Conservation (phyloP, 148 eudicot species). For the Gaultheria prostrata region DNA sequence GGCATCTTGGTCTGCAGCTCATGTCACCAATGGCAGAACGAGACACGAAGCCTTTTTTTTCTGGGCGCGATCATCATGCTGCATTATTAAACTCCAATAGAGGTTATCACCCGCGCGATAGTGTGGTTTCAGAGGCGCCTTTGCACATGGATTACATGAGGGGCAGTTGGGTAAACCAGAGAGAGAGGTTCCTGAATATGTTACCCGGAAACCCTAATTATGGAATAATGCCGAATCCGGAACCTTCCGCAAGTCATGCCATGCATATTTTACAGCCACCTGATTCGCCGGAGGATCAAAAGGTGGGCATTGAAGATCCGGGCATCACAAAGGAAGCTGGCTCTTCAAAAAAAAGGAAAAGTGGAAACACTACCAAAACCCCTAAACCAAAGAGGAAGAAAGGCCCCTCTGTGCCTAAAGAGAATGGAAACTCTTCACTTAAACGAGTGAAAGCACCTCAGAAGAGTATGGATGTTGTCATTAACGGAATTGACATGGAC, state of each 20-base stretch:
- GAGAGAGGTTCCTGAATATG: constrained; percentile 39
- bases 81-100: constrained; percentile 34
- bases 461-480: constrained; percentile 39
- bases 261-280: constrained; percentile 41
- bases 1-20: constrained; percentile 43
- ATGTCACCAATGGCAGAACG: constrained; percentile 41
- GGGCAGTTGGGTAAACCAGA: constrained; percentile 41
- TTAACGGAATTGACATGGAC: constrained; percentile 54
- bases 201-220: constrained; percentile 34
- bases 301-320: constrained; percentile 29
- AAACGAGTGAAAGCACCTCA: constrained; percentile 39
- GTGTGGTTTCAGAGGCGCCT: constrained; percentile 30
- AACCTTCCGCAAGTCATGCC: constrained; percentile 28
- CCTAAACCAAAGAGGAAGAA: constrained; percentile 44
- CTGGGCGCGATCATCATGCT: constrained; percentile 27
- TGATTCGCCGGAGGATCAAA: constrained; percentile 25
- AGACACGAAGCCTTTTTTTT: constrained; percentile 34
- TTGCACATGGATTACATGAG: constrained; percentile 41
- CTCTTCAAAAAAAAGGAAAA: constrained; percentile 33
- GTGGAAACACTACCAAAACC: constrained; percentile 21
- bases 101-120: constrained; percentile 33
- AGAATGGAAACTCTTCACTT: constrained; percentile 27
- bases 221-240: constrained; percentile 17
- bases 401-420: constrained; percentile 32
- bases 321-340: constrained; percentile 26